Evolutionary conservation across 352 stramenopile species (phyloP), one percentile per base, ranked within the genome.

Genomic region (Blastocystis sp.): DNA sequence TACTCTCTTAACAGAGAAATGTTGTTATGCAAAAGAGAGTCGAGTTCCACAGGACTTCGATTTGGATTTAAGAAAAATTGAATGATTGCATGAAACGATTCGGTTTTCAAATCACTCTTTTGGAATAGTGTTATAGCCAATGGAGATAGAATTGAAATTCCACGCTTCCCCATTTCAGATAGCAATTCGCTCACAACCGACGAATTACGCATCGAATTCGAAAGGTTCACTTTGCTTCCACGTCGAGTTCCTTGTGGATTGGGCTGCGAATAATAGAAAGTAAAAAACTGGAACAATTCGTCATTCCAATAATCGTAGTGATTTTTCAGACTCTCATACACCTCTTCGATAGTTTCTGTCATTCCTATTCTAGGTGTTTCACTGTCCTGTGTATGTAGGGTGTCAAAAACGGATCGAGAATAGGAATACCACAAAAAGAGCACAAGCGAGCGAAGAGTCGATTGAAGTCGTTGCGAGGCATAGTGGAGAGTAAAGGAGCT

Each of bases 221-320:
- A n/a, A n/a, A n/a, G 20, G 3, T n/a, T 59, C 20, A 13, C 20
- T n/a, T 59, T 59, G 11, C 1, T n/a, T 1, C 8, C n/a, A 20
- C 20, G 13, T 66, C 56, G 34, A 9, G 37, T 53, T 43, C 3
- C 39, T 16, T 24, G 65, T 4, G 6, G 9, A 16, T 9, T 43
- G 34, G 73, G 73, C 47, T 85, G 73, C 4, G 73, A 66, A 37
- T 54, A 85, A n/a, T 54, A 85, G 26, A 85, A 85, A 6, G 68
- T 2, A 53, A 68, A 85, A 34, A 85, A 85, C n/a, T 85, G 45
- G 53, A 85, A 85, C 30, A 85, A 24, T n/a, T 45, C 54, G 3
- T 16, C 20, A 5, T 30, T 65, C 73, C 73, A 85, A 5, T 24
- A 41, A 7, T 69, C 47, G 39, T n/a, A 66, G 8, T 20, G 13